Conservation (phyloP, 768 basidiomycete genomes). For the Tephrocybe rancida region DNA sequence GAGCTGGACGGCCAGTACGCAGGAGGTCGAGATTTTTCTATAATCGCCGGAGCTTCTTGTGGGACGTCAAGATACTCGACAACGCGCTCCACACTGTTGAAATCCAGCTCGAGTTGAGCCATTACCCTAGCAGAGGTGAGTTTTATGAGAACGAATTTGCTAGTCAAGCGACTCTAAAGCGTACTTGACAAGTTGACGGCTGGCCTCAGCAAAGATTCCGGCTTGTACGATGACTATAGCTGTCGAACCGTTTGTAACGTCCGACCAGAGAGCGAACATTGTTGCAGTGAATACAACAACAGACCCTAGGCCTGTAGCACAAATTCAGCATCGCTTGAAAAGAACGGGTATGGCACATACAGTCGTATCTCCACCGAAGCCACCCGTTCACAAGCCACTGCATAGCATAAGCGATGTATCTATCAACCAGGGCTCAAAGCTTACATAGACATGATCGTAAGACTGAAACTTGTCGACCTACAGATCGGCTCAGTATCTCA, state of each 20-base stretch:
- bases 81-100: conserved; percentile 75
- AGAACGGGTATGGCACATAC: conserved; percentile 33
- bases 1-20: conserved; percentile 71
- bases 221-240: conserved; percentile 76
- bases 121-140: conserved; percentile 45
- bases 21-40: conserved; percentile 59
- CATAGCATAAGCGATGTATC: not conserved
- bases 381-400: conserved; percentile 73
- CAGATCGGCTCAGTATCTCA: conserved; percentile 16
- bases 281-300: conserved; percentile 71
- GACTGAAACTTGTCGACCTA: conserved; percentile 70
- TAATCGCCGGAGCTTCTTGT: conserved; percentile 67
- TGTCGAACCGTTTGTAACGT: conserved; percentile 59
- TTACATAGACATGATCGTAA: conserved; percentile 70
- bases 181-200: conserved; percentile 61
- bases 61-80: conserved; percentile 69
- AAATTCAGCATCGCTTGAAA: not conserved
- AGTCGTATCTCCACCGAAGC: conserved; percentile 77
- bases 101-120: conserved; percentile 73
- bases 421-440: conserved; percentile 23
- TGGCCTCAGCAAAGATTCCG: conserved; percentile 70
- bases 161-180: conserved; percentile 12
- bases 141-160: not conserved
- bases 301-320: conserved; percentile 58
- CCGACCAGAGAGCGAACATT: conserved; percentile 63